These are phyloP conservation scores for Cladorrhinum samala DNA, from an alignment of 495 filamentous ascomycete genomes.

Conservation along the genomic window DNA sequence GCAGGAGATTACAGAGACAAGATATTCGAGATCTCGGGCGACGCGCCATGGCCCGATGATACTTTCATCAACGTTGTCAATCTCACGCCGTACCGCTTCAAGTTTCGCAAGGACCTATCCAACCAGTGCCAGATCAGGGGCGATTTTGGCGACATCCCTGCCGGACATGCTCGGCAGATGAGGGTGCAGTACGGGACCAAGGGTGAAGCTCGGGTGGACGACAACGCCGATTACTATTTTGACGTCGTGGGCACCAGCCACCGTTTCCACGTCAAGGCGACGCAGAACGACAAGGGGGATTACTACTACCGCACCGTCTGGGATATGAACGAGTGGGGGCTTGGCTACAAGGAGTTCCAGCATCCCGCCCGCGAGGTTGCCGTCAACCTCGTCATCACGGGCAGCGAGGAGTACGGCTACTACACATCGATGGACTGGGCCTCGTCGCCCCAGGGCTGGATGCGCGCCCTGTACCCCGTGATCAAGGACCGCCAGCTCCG, in stretches of 20 bases:
- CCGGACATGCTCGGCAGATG: neutral
- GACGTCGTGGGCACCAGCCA: constrained; percentile 1
- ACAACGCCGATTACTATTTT: constrained; percentile 4
- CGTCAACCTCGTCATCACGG: constrained; percentile 7
- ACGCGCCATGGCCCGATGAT: neutral
- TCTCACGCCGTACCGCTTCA: constrained; percentile 1
- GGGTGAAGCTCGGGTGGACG: neutral
- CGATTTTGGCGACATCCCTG: constrained; percentile 2
- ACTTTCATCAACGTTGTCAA: constrained; percentile 1
- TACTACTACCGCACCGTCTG: neutral
- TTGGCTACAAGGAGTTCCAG: neutral
- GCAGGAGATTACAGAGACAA: too few species aligned
- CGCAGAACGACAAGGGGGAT: neutral
- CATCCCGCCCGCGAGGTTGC: neutral
- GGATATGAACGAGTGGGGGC: constrained; percentile 1
- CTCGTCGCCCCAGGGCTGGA: neutral
- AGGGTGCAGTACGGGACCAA: neutral
- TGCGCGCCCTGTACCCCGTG: constrained; percentile 6
- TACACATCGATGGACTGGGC: neutral
- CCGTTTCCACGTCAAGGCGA: constrained; percentile 1
- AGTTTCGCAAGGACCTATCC: neutral
- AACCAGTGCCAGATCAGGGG: neutral
- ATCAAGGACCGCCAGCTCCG: constrained; percentile 13
- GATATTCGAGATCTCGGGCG: neutral
- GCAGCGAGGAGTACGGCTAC: constrained; percentile 8